Evolutionary conservation across 768 basidiomycete genomes (phyloP).

Genomic region (Kwoniella sp.): DNA sequence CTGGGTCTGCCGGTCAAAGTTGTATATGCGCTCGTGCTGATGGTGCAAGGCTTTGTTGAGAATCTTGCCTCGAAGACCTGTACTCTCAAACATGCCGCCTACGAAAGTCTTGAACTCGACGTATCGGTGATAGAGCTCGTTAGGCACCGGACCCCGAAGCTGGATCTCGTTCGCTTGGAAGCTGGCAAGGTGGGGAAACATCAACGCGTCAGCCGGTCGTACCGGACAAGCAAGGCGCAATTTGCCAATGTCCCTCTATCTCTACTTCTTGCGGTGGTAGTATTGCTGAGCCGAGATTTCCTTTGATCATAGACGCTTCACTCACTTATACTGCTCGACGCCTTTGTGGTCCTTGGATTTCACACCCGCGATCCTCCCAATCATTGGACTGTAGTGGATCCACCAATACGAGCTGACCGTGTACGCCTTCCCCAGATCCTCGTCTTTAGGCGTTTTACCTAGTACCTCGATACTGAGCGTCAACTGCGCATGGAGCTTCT

Average conservation of each 20-base stretch:
- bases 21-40: slow-evolving; percentile 59
- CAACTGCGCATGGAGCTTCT: slow-evolving; percentile 37
- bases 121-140: slow-evolving; percentile 56
- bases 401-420: slow-evolving; percentile 59
- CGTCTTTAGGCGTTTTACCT: slow-evolving; percentile 47
- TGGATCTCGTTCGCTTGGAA: slow-evolving; percentile 61
- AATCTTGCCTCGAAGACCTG: slow-evolving; percentile 57
- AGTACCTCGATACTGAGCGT: slow-evolving; percentile 53
- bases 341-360: slow-evolving; percentile 43
- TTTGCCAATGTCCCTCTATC: too few species aligned
- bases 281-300: neutral
- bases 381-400: slow-evolving; percentile 59
- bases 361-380: slow-evolving; percentile 56
- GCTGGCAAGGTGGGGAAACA: slow-evolving; percentile 41
- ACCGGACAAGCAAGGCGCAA: too few species aligned
- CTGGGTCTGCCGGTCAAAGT: slow-evolving; percentile 57
- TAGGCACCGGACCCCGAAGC: slow-evolving; percentile 60
- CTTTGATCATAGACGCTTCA: neutral
- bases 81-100: slow-evolving; percentile 58
- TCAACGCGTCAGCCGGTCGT: neutral
- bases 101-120: slow-evolving; percentile 60
- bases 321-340: slow-evolving; percentile 42
- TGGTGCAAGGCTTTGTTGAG: slow-evolving; percentile 58
- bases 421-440: slow-evolving; percentile 55
- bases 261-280: too few species aligned